Evolutionary conservation across 192 early-diverging fungal genomes (phyloP).

Genomic region (Irineochytrium annulatum): DNA sequence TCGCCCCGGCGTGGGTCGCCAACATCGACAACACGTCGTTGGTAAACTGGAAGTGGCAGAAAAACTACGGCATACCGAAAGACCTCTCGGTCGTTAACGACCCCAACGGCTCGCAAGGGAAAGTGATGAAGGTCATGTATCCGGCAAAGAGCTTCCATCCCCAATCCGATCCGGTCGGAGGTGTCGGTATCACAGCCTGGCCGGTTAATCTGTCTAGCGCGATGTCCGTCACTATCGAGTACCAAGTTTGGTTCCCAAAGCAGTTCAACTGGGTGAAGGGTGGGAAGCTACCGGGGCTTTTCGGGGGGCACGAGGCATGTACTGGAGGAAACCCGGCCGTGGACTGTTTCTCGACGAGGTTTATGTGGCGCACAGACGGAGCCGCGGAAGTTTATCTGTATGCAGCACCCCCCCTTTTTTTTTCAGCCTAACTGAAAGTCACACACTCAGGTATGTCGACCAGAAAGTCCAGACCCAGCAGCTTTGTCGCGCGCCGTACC

Average conservation of each 20-base stretch:
- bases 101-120: conserved; percentile 10
- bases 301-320: conserved; percentile 37
- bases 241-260: conserved; percentile 39
- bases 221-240: conserved; percentile 32
- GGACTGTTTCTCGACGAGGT: conserved; percentile 57
- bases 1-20: conserved; percentile 3
- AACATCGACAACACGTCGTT: conserved; percentile 1
- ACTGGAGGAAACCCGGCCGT: conserved; percentile 48
- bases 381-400: conserved; percentile 54
- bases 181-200: conserved; percentile 19
- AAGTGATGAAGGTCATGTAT: conserved; percentile 26
- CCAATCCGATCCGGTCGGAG: conserved; percentile 8
- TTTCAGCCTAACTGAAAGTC: not conserved
- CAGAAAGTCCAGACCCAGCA: conserved; percentile 3
- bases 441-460: conserved; percentile 16
- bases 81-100: conserved; percentile 22
- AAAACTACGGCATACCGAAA: conserved; percentile 8
- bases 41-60: conserved; percentile 7
- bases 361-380: conserved; percentile 47
- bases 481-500: conserved; percentile 31
- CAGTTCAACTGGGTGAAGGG: conserved; percentile 55
- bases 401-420: conserved; percentile 23
- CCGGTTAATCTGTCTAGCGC: conserved; percentile 22
- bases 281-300: conserved; percentile 55
- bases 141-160: conserved; percentile 24